Evolutionary conservation across 169 alveolate genomes (phyloP), one percentile per base, ranked within the genome.

Genomic region (Gregarina niphandrodes): DNA sequence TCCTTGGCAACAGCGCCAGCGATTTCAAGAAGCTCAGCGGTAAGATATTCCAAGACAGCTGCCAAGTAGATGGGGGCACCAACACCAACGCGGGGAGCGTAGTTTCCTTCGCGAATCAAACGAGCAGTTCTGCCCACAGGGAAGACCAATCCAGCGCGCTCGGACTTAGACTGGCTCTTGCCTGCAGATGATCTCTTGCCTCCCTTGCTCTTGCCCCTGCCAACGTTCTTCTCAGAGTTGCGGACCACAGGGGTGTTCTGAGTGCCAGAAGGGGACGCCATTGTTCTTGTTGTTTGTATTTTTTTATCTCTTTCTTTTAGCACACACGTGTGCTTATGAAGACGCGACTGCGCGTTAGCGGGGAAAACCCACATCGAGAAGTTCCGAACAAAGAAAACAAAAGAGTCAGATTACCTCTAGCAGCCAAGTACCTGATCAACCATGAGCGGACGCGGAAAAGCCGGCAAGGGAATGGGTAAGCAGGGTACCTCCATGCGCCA

Each of bases 381-480:
- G n/a, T n/a, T n/a, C n/a, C n/a, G n/a, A n/a, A n/a, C n/a, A n/a
- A n/a, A n/a, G n/a, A n/a, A n/a, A n/a, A n/a, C n/a, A n/a, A n/a
- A n/a, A n/a, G n/a, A n/a, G n/a, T n/a, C n/a, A n/a, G n/a, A n/a
- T n/a, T n/a, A n/a, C n/a, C n/a, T n/a, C n/a, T n/a, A n/a, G n/a
- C n/a, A n/a, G n/a, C n/a, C n/a, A n/a, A n/a, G n/a, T n/a, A n/a
- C n/a, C n/a, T n/a, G n/a, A n/a, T n/a, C n/a, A n/a, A n/a, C 64
- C 44, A 81, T 81, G 90, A 68, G 87, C 37, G 91, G 91, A 53
- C 77, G 93, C 50, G 97, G 97, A 44, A 84, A 84, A 69, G 95
- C 95, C 54, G 98, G 98, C 51, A 90, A 90, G 77, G 96, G 95
- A 42, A 72, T 82, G 75, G 98, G 98, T 51, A 90, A 87, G 69